These are phyloP conservation scores for Periglandula ipomoeae DNA, from an alignment of 2,329 filamentous ascomycete genomes.

Conservation along the genomic window DNA sequence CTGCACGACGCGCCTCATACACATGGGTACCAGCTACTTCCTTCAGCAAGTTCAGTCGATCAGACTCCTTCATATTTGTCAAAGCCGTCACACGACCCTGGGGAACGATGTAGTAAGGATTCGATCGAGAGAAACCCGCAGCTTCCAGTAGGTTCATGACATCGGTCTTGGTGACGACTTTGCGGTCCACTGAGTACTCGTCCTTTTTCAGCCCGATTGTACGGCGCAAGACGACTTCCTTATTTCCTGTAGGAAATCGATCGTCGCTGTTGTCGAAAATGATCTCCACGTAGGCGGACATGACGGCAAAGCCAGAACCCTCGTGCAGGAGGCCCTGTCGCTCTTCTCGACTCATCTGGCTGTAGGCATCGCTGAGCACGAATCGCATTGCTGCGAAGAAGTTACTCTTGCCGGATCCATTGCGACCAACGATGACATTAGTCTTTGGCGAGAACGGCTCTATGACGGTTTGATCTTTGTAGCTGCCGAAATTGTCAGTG, in stretches of 20 bases:
- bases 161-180: constrained; percentile 88
- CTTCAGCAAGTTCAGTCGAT: constrained; percentile 82
- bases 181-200: constrained; percentile 94
- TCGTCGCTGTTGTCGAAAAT: constrained; percentile 98
- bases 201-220: constrained; percentile 98
- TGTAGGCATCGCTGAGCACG: constrained; percentile 95
- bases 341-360: constrained; percentile 90
- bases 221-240: constrained; percentile 81
- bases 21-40: constrained; percentile 98
- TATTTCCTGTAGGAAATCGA: constrained; percentile 85
- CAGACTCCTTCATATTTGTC: constrained; percentile 97
- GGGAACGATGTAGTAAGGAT: constrained; percentile 98
- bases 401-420: constrained; percentile 98
- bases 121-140: constrained; percentile 91
- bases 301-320: constrained; percentile 92
- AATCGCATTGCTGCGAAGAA: constrained; percentile 99
- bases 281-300: constrained; percentile 99
- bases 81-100: constrained; percentile 92
- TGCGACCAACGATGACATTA: constrained; percentile 97
- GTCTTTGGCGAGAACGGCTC: constrained; percentile 96
- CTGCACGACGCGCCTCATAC: constrained; percentile 83
- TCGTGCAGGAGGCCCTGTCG: constrained; percentile 94
- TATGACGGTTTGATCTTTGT: constrained; percentile 98
- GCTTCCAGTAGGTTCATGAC: constrained; percentile 94
- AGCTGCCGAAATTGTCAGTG: constrained; percentile 46